These are phyloP conservation scores for Fusarium irregulare DNA, from an alignment of 2,329 filamentous ascomycete species.

Conservation along the genomic window DNA sequence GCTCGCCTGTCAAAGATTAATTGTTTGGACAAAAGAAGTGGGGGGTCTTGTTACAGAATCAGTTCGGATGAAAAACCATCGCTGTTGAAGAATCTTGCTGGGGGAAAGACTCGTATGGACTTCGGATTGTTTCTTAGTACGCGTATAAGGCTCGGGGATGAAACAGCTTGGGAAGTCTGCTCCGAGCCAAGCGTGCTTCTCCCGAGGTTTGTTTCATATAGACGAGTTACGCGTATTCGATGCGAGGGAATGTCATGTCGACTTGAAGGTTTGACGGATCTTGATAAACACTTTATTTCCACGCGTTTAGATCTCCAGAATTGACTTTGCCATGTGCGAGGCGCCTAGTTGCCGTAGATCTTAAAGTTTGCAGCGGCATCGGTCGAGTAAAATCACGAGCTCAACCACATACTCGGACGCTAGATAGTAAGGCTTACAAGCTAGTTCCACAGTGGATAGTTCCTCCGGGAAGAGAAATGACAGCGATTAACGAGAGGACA, in stretches of 20 bases:
- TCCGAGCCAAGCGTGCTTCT: rapidly evolving
- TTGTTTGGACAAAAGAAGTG: background rate
- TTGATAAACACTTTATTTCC: no score
- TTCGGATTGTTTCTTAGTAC: background rate
- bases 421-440: background rate
- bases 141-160: background rate
- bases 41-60: background rate
- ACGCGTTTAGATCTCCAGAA: rapidly evolving
- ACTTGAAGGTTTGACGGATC: no score
- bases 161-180: background rate
- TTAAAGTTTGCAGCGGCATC: background rate
- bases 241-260: rapidly evolving
- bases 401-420: no score
- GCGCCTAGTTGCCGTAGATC: rapidly evolving
- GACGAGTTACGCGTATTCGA: background rate
- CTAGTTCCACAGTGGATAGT: background rate
- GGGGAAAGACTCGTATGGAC: rapidly evolving
- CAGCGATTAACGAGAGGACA: background rate
- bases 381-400: no score
- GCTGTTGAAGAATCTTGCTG: background rate
- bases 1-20: background rate
- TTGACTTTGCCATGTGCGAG: rapidly evolving
- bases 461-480: no score
- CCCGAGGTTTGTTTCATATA: background rate
- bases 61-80: background rate